Evolutionary conservation across 176 grass and related monocot species (phyloP).

Genomic region (Aegilops umbellulata): DNA sequence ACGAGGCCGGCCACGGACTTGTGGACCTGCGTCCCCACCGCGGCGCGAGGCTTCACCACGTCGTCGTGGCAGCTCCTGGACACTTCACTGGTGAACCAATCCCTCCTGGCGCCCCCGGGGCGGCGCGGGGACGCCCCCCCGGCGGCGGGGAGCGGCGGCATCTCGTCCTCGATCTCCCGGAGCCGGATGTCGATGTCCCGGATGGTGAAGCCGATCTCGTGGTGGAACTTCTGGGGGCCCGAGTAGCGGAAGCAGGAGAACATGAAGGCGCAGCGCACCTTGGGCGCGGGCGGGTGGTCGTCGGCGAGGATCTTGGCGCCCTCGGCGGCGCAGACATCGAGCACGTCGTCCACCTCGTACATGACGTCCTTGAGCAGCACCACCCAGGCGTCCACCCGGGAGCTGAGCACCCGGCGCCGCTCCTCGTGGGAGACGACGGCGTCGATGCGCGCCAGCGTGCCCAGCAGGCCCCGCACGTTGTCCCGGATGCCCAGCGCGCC

Average conservation of each 20-base stretch:
- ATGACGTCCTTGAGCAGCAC: slow-evolving; percentile 57
- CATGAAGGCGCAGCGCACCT: slow-evolving; percentile 32
- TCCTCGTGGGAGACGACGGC: slow-evolving; percentile 46
- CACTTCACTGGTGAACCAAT: background rate
- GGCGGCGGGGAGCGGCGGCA: slow-evolving; percentile 32
- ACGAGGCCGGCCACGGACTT: slow-evolving; percentile 45
- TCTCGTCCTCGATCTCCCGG: slow-evolving; percentile 47
- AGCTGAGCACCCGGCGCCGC: slow-evolving; percentile 13
- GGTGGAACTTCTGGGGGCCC: slow-evolving; percentile 25
- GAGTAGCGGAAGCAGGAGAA: slow-evolving; percentile 54
- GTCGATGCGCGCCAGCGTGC: slow-evolving; percentile 41
- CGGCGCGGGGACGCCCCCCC: slow-evolving; percentile 13
- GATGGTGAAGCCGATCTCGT: slow-evolving; percentile 60
- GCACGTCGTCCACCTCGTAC: slow-evolving; percentile 66
- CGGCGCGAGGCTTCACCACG: background rate
- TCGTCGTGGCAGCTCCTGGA: background rate
- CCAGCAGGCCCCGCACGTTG: slow-evolving; percentile 47
- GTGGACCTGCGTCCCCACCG: slow-evolving; percentile 50
- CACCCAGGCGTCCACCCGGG: slow-evolving; percentile 44
- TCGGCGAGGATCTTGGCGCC: slow-evolving; percentile 47
- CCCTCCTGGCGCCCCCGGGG: background rate
- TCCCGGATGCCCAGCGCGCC: slow-evolving; percentile 44
- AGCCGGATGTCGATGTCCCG: slow-evolving; percentile 53
- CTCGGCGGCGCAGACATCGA: slow-evolving; percentile 63
- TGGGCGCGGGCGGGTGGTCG: slow-evolving; percentile 30